Evolutionary conservation across 2,329 filamentous ascomycete genomes (phyloP), one percentile per base, ranked within the genome.

Genomic region (Mariannaea sp.): DNA sequence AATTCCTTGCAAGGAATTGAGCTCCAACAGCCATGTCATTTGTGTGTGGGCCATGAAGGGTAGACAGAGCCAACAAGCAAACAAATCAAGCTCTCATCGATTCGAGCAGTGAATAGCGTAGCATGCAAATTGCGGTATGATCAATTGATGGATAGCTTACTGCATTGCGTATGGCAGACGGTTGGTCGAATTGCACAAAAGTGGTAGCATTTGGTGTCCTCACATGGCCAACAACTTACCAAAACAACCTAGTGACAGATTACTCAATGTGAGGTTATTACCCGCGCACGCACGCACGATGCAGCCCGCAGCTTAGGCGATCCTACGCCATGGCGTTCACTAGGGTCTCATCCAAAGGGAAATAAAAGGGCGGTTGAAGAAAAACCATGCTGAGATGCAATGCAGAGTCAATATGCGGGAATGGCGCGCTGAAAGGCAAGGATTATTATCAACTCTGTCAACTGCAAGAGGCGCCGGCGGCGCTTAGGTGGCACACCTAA

Each of bases 401-500:
- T 43, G 24, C 41, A 44, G 38, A 38, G 49, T 47, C 36, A 51
- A 53, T 45, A 61, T 63, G 57, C 53, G 53, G 46, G 46, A 51
- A 60, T 53, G 49, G 39, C 44, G 55, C 44, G 57, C 52, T 57
- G 58, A 58, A 57, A 24, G 26, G 20, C 36, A 48, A 39, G 46
- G 53, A 36, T 38, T 42, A 46, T 53, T 32, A 47, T 44, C 51
- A 46, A 35, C 50, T 36, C 51, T 32, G 49, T 44, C 51, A 46
- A 35, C 50, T 36, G 41, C 54, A 29, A 39, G 42, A 49, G 43
- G 55, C 53, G 52, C 36, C 24, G 19, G 57, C 56, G 64, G 62
- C 64, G 64, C 57, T 50, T 66, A 66, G 60, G 62, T 49, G 53
- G 63, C 65, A 53, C 59, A 58, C 36, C 35, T 46, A 32, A 38